Conservation (phyloP, 345 rosid species). For the Camelina neglecta region DNA sequence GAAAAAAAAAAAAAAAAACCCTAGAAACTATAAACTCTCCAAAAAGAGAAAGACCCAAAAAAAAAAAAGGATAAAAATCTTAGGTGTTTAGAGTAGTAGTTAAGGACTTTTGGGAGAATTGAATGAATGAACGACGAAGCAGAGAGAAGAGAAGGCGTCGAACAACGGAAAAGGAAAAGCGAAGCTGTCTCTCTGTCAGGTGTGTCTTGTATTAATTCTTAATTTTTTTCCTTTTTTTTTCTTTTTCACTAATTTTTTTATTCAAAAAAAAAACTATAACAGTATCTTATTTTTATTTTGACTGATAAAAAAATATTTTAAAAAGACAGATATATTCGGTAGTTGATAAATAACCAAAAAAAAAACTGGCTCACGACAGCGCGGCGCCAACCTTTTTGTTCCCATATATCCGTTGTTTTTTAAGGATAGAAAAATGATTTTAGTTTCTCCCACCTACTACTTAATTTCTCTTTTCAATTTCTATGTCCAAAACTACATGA, state of each 20-base stretch:
- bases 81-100: too few species aligned
- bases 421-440: too few species aligned
- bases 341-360: constrained; percentile 12
- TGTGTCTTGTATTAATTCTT: neutral
- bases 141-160: constrained; percentile 12
- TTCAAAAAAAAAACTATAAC: neutral
- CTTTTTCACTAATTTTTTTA: neutral
- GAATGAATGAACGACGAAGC: constrained; percentile 27
- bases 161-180: constrained; percentile 24
- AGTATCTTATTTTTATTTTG: neutral
- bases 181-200: constrained; percentile 32
- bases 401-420: neutral
- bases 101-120: neutral
- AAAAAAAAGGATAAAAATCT: neutral
- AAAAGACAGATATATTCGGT: constrained; percentile 40
- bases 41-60: constrained; percentile 8
- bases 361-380: constrained; percentile 27
- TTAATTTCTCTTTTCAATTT: too few species aligned
- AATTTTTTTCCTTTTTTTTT: neutral
- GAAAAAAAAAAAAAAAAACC: constrained; percentile 12
- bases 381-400: constrained; percentile 31
- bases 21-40: constrained; percentile 28
- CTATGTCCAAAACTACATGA: too few species aligned
- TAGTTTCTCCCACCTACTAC: too few species aligned
- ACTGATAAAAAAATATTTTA: neutral